phyloP scores from a whole-genome alignment of 192 early-diverging fungal genomes.

The Backusella morwellensis region DNA sequence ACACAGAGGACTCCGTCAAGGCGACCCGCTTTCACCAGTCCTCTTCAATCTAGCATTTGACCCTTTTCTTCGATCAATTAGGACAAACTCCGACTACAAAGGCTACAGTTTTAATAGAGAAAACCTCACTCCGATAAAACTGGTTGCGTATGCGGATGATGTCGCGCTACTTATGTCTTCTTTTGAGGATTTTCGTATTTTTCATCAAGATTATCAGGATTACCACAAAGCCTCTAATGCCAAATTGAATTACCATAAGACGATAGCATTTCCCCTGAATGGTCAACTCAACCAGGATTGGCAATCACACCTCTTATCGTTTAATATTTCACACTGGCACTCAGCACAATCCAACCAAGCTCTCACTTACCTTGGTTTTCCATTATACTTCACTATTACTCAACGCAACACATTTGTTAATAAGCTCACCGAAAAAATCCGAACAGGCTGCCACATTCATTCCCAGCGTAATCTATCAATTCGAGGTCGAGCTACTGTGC shows the following conservation, averaged over 20 bases:
- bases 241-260: constrained; percentile 30
- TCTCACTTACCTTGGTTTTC: constrained; percentile 11
- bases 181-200: neutral
- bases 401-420: neutral
- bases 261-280: constrained; percentile 12
- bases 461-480: neutral
- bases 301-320: neutral
- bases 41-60: constrained; percentile 24
- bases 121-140: neutral
- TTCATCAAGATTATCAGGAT: neutral
- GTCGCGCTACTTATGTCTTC: neutral
- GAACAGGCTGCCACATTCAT: neutral
- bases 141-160: constrained; percentile 32
- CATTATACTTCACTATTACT: neutral
- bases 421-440: neutral
- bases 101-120: neutral
- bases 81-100: neutral
- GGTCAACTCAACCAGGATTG: neutral
- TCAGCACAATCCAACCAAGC: neutral
- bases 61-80: constrained; percentile 15
- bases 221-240: constrained; percentile 15
- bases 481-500: constrained; percentile 1
- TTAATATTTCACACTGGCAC: constrained; percentile 1
- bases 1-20: constrained; percentile 31
- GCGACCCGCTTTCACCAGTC: constrained; percentile 32